Evolutionary conservation across 2,329 filamentous ascomycete genomes (phyloP).

Genomic region (Talaromyces amestolkiae): DNA sequence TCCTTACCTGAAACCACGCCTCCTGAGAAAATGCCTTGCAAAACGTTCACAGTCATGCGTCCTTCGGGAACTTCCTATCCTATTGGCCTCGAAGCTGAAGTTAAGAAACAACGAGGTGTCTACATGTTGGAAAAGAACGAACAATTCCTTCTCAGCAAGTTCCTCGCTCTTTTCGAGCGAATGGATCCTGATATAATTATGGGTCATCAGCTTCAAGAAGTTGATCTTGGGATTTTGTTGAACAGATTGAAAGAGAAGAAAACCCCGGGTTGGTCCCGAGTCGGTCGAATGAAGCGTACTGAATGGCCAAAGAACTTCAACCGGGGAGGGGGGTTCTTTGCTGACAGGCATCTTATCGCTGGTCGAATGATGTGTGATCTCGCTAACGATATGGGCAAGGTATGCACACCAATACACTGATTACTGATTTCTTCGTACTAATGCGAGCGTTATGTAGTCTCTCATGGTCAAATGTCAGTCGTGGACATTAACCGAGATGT

Average conservation of each 20-base stretch:
- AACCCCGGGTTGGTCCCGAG: conserved; percentile 89
- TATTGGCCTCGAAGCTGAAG: conserved; percentile 77
- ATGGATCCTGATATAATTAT: conserved; percentile 91
- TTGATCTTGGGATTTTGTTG: conserved; percentile 88
- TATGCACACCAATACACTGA: conserved; percentile 24
- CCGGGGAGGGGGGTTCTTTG: conserved; percentile 85
- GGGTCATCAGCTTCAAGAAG: conserved; percentile 93
- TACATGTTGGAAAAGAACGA: conserved; percentile 82
- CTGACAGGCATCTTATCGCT: conserved; percentile 83
- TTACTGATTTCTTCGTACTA: conserved; percentile 22
- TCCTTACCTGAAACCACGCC: conserved; percentile 83
- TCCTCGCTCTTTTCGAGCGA: conserved; percentile 81
- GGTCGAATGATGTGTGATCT: conserved; percentile 90
- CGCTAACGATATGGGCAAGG: conserved; percentile 91
- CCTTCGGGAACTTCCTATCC: conserved; percentile 76
- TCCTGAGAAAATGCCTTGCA: conserved; percentile 81
- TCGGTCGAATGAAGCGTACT: conserved; percentile 77
- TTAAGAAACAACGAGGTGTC: conserved; percentile 69
- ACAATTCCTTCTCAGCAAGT: conserved; percentile 78
- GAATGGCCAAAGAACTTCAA: conserved; percentile 86
- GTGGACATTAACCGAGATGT: conserved; percentile 98
- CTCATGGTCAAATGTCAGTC: conserved; percentile 96
- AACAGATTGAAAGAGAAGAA: conserved; percentile 86
- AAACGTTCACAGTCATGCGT: conserved; percentile 87
- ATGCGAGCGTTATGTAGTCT: conserved; percentile 51